Base-by-base conservation (phyloP, 352 stramenopile genomes). In the Globisporangium uncinulatum region DNA sequence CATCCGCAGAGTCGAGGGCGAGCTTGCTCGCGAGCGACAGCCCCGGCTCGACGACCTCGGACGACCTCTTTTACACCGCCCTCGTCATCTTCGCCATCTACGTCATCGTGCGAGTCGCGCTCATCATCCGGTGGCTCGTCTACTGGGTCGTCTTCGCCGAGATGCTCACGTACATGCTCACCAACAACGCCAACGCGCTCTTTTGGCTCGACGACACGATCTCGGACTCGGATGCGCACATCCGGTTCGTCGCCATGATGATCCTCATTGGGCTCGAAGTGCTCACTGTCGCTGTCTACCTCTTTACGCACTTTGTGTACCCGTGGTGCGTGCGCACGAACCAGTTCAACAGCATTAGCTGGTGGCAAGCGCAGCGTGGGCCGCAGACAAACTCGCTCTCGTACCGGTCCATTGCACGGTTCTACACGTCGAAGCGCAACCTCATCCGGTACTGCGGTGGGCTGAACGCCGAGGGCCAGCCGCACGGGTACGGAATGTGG, bases 401-500 rank as follows among this genome's bases (percentile, higher is more conserved):
- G 43, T 78, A 78, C 39, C 62, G 62, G 10, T 70, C 66, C 17
- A 47, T 56, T 4, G 52, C 56, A 1, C 54, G 59, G 6, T 59
- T 74, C 13, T 74, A 66, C 46, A 74, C 57, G 15, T 42, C 47
- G 4, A 70, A 69, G 29, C 66, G 64, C 7, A 62, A 72, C 48
- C 49, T 51, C 14, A 74, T 84, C 53, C 62, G 55, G 13, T 92
- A 90, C 62, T 69, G 61, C 10, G 82, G 82, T 29, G 74, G 79
- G 0, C 66, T 73, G 4, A 69, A 89, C 49, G 66, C 51, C 1
- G 34, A 71, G 1, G 63, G 65, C 0, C 60, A 71, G 17, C 79
- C 82, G 8, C 71, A 92, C 45, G 82, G 82, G 15, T 70, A 64
- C 44, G 82, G 82, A 1, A 70, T 70, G 13, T 92, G 79, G 79